Percentiles rank a stretch among this genome's conserved stretches.
phyloP scores from a whole-genome alignment of 495 filamentous ascomycete species.

The Thermothielavioides terrestris region DNA sequence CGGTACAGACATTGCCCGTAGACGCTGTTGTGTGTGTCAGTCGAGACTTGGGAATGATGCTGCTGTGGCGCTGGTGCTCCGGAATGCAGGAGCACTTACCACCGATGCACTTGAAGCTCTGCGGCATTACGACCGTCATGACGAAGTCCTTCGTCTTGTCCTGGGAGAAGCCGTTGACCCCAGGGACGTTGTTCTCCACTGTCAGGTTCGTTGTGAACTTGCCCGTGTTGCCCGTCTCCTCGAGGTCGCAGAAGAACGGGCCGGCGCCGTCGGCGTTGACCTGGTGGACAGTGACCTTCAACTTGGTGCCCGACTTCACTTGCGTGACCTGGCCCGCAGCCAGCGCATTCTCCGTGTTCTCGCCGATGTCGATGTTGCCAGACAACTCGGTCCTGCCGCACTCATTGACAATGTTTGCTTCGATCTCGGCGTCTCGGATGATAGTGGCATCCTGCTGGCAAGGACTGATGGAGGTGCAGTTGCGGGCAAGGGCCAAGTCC shows the following conservation, averaged over 20 bases:
- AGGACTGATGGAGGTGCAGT: constrained; percentile 44
- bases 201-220: constrained; percentile 33
- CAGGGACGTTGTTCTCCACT: constrained; percentile 39
- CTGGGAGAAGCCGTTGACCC: constrained; percentile 42
- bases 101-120: too few species aligned
- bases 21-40: too few species aligned
- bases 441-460: constrained; percentile 46
- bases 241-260: constrained; percentile 43
- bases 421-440: constrained; percentile 45
- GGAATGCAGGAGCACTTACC: too few species aligned
- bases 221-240: constrained; percentile 38
- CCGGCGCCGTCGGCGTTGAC: constrained; percentile 50
- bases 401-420: constrained; percentile 37
- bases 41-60: too few species aligned
- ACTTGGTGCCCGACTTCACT: constrained; percentile 30
- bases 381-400: constrained; percentile 43
- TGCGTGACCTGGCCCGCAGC: constrained; percentile 35
- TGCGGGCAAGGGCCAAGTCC: constrained; percentile 37
- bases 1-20: too few species aligned
- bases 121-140: constrained; percentile 40
- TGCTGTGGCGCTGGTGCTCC: too few species aligned
- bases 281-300: constrained; percentile 43
- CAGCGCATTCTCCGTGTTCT: constrained; percentile 44
- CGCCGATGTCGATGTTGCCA: constrained; percentile 47
- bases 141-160: constrained; percentile 38